Percentiles rank a stretch among this genome's conserved stretches.
Conservation (phyloP, 257 asterid genomes). For the Catharanthus roseus region DNA sequence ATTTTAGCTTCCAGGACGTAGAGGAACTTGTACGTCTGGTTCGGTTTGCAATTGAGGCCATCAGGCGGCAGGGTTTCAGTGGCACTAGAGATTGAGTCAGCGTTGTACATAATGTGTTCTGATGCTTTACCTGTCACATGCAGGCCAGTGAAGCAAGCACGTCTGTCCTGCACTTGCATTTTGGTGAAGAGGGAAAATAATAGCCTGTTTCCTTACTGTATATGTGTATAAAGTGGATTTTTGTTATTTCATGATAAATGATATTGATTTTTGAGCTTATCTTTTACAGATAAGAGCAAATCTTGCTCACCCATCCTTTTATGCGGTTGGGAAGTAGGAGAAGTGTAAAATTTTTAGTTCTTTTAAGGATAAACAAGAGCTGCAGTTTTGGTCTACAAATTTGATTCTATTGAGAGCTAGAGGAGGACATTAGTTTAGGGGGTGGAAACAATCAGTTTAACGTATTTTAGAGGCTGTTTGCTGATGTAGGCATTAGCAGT, state of each 20-base stretch:
- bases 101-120: constrained; percentile 39
- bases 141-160: constrained; percentile 25
- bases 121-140: constrained; percentile 19
- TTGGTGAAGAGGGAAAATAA: constrained; percentile 32
- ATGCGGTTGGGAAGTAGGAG: constrained; percentile 21
- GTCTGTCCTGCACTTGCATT: constrained; percentile 21
- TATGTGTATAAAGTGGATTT: constrained; percentile 61
- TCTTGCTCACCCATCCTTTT: constrained; percentile 26
- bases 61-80: constrained; percentile 47
- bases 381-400: constrained; percentile 46
- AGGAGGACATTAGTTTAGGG: constrained; percentile 29
- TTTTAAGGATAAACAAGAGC: constrained; percentile 34
- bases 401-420: constrained; percentile 28
- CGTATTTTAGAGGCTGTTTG: constrained; percentile 23
- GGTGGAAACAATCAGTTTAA: constrained; percentile 26
- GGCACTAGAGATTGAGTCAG: constrained; percentile 42
- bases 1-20: constrained; percentile 74
- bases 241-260: constrained; percentile 33
- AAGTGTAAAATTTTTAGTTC: constrained; percentile 30
- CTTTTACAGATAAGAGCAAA: constrained; percentile 40
- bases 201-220: constrained; percentile 44
- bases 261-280: constrained; percentile 31
- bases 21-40: constrained; percentile 61
- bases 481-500: constrained; percentile 20
- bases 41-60: constrained; percentile 47